Percentiles rank a stretch among this genome's conserved stretches.
Conservation (phyloP, 306 rosid genomes). For the Prunus mongolica region DNA sequence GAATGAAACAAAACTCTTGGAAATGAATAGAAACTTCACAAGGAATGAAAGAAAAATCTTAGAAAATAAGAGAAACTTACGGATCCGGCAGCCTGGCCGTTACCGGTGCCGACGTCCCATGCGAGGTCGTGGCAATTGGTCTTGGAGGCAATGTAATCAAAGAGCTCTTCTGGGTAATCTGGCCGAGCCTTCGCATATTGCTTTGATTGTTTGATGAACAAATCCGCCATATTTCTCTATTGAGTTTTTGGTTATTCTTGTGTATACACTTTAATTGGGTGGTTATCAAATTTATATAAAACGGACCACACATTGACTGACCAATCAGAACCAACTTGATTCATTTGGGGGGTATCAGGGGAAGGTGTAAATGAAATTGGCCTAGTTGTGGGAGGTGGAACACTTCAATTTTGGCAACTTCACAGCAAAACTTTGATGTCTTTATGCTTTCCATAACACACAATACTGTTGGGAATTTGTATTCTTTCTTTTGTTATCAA, state of each 20-base stretch:
- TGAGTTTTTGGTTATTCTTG: neutral
- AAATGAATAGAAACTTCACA: neutral
- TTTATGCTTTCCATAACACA: too few species aligned
- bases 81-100: slow-evolving; percentile 76
- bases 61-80: slow-evolving; percentile 21
- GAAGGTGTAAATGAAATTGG: neutral
- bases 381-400: neutral
- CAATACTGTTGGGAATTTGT: too few species aligned
- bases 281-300: neutral
- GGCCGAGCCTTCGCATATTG: slow-evolving; percentile 60
- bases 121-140: slow-evolving; percentile 52
- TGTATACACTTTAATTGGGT: too few species aligned
- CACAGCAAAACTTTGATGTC: neutral
- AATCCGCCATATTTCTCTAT: slow-evolving; percentile 28
- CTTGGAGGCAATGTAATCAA: slow-evolving; percentile 63
- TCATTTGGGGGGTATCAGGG: neutral
- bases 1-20: too few species aligned
- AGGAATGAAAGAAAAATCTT: neutral
- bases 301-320: too few species aligned
- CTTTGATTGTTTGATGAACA: slow-evolving; percentile 52
- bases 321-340: too few species aligned
- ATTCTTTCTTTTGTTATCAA: too few species aligned
- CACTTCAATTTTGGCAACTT: neutral
- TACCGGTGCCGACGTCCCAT: slow-evolving; percentile 92
- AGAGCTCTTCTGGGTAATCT: slow-evolving; percentile 53